Percentiles rank a stretch among this genome's conserved stretches.
Conservation (phyloP, 2,329 filamentous ascomycete species). For the Amylocarpus encephaloides region DNA sequence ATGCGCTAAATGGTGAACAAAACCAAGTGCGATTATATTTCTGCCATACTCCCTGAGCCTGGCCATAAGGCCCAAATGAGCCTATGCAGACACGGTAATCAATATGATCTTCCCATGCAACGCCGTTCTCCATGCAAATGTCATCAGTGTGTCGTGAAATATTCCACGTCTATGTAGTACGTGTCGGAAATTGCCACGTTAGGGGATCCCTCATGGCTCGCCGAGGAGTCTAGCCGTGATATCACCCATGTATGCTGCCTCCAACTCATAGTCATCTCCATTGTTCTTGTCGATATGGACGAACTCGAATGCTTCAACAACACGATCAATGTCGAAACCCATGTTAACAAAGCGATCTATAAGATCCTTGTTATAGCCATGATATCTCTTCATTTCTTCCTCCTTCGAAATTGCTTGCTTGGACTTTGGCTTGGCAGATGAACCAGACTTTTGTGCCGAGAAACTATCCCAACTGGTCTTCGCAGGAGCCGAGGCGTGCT, state of each 20-base stretch:
- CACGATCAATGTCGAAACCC: slow-evolving; percentile 84
- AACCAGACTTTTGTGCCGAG: slow-evolving; percentile 30
- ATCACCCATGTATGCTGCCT: slow-evolving; percentile 84
- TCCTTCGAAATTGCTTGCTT: slow-evolving; percentile 22
- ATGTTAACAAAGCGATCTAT: slow-evolving; percentile 81
- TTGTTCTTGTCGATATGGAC: slow-evolving; percentile 74
- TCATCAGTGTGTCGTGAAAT: background rate
- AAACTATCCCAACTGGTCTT: slow-evolving; percentile 43
- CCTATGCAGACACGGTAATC: background rate
- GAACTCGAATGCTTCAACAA: slow-evolving; percentile 76
- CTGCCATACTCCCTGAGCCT: background rate
- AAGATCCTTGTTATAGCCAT: slow-evolving; percentile 79
- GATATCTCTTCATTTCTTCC: slow-evolving; percentile 52
- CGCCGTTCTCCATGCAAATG: background rate
- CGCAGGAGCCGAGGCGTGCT: slow-evolving; percentile 70
- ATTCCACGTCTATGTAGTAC: background rate
- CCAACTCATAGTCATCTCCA: slow-evolving; percentile 77
- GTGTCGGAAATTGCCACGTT: background rate
- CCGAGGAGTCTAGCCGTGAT: slow-evolving; percentile 80
- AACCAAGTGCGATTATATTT: background rate
- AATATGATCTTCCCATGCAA: no score
- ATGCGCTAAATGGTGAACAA: no score
- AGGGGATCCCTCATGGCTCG: slow-evolving; percentile 46
- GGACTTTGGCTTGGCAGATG: slow-evolving; percentile 20
- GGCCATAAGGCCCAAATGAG: background rate